Evolutionary conservation across 2,329 filamentous ascomycete genomes (phyloP).

Genomic region (Diplocarpon rosae): DNA sequence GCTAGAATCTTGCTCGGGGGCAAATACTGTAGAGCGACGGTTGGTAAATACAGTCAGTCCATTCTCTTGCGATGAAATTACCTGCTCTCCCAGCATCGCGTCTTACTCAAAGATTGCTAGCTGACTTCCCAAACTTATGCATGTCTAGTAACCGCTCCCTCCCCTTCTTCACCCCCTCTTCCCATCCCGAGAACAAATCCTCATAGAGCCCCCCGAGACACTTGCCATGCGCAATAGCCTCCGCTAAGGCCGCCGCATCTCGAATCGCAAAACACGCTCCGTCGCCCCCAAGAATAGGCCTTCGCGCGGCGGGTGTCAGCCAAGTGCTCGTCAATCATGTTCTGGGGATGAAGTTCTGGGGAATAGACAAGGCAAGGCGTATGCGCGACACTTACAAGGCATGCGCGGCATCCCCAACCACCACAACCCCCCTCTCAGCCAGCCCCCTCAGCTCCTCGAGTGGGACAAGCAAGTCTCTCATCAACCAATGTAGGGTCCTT

Average conservation of each 20-base stretch:
- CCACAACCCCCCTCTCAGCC: conserved; percentile 5
- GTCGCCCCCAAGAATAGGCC: conserved; percentile 16
- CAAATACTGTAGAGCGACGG: too few relatives aligned
- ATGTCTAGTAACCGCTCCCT: conserved; percentile 6
- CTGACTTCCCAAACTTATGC: background rate
- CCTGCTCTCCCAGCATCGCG: too few relatives aligned
- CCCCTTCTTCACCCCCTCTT: background rate
- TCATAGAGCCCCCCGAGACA: background rate
- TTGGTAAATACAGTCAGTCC: too few relatives aligned
- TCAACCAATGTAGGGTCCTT: conserved; percentile 12
- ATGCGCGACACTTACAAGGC: background rate
- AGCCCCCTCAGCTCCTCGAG: conserved; percentile 5
- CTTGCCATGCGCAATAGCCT: background rate
- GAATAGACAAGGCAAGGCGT: too few relatives aligned
- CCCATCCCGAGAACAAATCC: conserved; percentile 4
- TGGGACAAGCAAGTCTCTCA: conserved; percentile 7
- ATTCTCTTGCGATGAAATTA: too few relatives aligned
- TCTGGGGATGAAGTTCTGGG: too few relatives aligned
- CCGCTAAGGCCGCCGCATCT: conserved; percentile 14
- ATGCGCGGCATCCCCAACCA: conserved; percentile 16
- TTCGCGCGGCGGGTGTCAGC: too few relatives aligned
- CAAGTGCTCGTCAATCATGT: too few relatives aligned
- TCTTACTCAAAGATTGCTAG: too few relatives aligned
- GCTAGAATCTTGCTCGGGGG: too few relatives aligned
- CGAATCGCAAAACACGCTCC: conserved; percentile 15